These are phyloP conservation scores for Diospyros kaki DNA, from an alignment of 148 eudicot genomes.

Conservation along the genomic window DNA sequence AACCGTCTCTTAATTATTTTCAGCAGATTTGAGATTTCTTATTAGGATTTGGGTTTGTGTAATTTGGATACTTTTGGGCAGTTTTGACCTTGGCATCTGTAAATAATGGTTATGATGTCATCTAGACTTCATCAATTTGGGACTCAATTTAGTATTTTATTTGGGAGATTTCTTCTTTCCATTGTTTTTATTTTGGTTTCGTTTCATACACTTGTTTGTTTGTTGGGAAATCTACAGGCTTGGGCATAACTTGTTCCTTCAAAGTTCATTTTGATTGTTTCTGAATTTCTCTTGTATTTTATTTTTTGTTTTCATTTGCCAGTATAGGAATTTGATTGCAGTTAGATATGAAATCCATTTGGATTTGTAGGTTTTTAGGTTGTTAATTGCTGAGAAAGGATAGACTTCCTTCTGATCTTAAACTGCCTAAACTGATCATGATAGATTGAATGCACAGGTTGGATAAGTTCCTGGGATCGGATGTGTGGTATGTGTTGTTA, in stretches of 20 bases:
- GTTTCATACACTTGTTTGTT: background rate
- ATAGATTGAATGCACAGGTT: conserved; percentile 9
- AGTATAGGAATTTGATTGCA: background rate
- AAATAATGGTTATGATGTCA: background rate
- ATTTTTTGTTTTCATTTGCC: background rate
- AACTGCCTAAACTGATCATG: background rate
- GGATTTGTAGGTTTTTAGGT: background rate
- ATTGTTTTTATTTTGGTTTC: background rate
- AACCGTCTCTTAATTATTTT: background rate
- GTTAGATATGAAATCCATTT: background rate
- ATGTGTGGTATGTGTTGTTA: conserved; percentile 41
- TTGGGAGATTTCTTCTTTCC: background rate
- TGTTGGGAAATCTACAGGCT: background rate
- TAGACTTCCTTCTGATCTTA: background rate
- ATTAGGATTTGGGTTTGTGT: background rate
- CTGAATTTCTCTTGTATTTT: background rate
- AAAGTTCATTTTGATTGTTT: background rate
- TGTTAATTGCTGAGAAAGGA: background rate
- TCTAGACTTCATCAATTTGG: background rate
- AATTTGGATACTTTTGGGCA: background rate
- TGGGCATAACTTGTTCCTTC: background rate
- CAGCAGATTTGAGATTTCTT: background rate
- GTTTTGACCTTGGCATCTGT: background rate
- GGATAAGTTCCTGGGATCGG: conserved; percentile 13
- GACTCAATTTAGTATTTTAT: background rate